Percentiles rank a stretch among this genome's conserved stretches.
Evolutionary conservation across 495 filamentous ascomycete species (phyloP).

Genomic region (Tuber borchii): DNA sequence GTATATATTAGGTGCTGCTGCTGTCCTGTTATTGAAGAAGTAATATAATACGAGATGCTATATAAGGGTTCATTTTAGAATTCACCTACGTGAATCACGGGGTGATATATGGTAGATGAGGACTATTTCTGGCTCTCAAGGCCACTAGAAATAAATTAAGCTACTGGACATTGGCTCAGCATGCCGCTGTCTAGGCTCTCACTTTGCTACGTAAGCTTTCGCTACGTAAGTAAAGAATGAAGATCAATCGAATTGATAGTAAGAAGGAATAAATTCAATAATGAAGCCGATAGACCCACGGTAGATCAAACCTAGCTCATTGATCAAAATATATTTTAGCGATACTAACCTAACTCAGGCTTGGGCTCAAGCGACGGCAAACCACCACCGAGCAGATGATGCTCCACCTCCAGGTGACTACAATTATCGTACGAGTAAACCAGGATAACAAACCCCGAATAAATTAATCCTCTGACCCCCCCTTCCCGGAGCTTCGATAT

Average conservation of each 20-base stretch:
- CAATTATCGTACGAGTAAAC: background rate
- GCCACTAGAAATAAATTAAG: background rate
- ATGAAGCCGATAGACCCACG: background rate
- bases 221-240: background rate
- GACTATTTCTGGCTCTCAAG: background rate
- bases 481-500: background rate
- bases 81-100: background rate
- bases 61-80: no score
- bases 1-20: no score
- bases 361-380: background rate
- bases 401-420: background rate
- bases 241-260: background rate
- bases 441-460: background rate
- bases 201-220: background rate
- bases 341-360: background rate
- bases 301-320: background rate
- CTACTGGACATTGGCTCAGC: background rate
- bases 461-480: background rate
- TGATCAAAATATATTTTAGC: no score
- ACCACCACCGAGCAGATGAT: background rate
- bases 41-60: no score
- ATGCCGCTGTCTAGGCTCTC: background rate
- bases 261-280: background rate
- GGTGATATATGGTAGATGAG: background rate
- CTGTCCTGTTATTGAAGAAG: no score